Base-by-base conservation (phyloP, 345 rosid genomes). In the Kernera saxatilis region DNA sequence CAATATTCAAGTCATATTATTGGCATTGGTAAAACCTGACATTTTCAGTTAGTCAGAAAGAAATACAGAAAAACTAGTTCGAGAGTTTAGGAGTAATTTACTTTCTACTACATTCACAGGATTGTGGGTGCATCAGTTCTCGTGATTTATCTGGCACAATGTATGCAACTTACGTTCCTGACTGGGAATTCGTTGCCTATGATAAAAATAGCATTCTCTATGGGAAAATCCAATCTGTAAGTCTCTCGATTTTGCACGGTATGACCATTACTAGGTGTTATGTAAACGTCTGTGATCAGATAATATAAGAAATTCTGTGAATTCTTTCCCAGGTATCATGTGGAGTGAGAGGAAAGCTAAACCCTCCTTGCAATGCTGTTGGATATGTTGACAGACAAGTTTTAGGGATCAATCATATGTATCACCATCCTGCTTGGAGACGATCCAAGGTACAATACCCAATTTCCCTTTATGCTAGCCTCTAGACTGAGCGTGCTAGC, bases 351-450 rank as follows among this genome's bases (percentile, higher is more conserved):
- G 97, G 91, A 78, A 86, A 85, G 62, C 76, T 93, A 27, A 82
- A 86, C 72, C 92, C 97, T 79, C 87, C 97, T 30, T 93, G 98
- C 61, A 93, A 93, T 70, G 98, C 92, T 26, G 92, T 79, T 56
- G 97, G 96, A 64, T 88, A 82, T 46, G 67, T 88, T 70, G 98
- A 93, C 69, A 83, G 96, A 77, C 36, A 70, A 78, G 76, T 90
- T 23, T 80, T 93, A 26, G 98, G 97, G 72, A 77, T 87, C 51
- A 78, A 81, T 56, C 97, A 87, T 68, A 69, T 90, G 89, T 90
- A 90, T 78, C 79, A 76, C 6, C 90, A 67, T 76, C 98, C 98
- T 39, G 98, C 97, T 6, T 93, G 96, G 97, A 88, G 80, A 81
- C 86, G 97, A 83, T 82, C 90, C n/a, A 80, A 88, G 95, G 97